Base-by-base conservation (phyloP, 371 early-diverging fungal genomes). In the Mortierella sp. region DNA sequence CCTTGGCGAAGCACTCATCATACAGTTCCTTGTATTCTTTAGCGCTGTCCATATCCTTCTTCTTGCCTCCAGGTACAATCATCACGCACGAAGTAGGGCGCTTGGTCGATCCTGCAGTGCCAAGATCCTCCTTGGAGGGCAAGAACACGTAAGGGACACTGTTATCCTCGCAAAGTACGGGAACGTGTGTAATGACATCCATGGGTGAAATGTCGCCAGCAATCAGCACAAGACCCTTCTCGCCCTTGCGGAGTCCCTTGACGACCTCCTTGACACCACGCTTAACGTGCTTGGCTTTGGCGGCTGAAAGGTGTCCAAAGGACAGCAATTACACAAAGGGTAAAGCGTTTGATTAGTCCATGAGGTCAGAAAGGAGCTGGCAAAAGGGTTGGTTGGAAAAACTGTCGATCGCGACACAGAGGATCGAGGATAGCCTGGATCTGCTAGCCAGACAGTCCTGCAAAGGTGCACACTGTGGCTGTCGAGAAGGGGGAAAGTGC, bases 261-360 rank as follows among this genome's bases (percentile, higher is more conserved):
- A 94, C 94, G 39, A 97, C 97, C 84, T 98, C 99, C 88, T 97
- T 97, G 37, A 97, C 95, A 66, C 99, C 99, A 66, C 99, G 93
- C 80, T 92, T 94, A 54, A 95, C 88, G 49, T 90, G 90, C 84
- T 95, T 96, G 45, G 89, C 90, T 84, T 94, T 96, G 71, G 94
- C 82, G 53, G 98, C 97, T 95, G 79, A 54, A 22, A 22, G 22
- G 3, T 10, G 7, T 19, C 45, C 50, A 16, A 9, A 46, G 16
- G 40, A 14, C 10, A 49, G 3, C 31, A 22, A 29, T 22, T 29
- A 12, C 41, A 22, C 21, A 24, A 47, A 24, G 24, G 24, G 22
- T 3, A 12, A 12, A 24, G 14, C 12, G 3, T 14, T 12, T n/a
- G n/a, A 3, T 47, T 47, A 47, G 24, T 47, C 27, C 12, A 34